Base-by-base conservation (phyloP, 2,329 filamentous ascomycete genomes). In the Passalora sequoiae region DNA sequence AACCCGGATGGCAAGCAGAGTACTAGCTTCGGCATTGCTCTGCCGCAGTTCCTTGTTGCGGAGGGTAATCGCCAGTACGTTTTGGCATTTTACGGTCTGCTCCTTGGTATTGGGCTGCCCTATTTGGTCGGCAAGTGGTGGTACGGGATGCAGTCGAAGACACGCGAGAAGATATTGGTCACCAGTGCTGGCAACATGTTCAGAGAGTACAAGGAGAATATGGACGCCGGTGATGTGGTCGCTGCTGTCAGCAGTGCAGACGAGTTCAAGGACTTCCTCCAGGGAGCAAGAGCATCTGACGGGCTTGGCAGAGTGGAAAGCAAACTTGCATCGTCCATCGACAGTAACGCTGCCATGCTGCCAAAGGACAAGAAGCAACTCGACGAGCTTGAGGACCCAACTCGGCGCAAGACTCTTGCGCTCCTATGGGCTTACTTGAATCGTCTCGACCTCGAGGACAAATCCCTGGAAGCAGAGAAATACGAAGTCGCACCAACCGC, bases 1-100 rank as follows among this genome's bases (percentile, higher is more conserved):
- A 89, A 98, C 66, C 92, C 92, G 5, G 92, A 98, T 64, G 92
- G 92, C 63, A 97, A 96, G 76, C 92, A 98, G 70, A 91, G 89
- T 65, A 92, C 89, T 69, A 96, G 89, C 69, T 97, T 98, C 61
- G 91, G 92, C 53, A 98, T 98, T 55, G 92, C 91, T 33, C 77
- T 98, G 33, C 92, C 92, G 33, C 84, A 92, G 65, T 87, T 92
- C 68, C 89, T 98, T 58, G 78, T 98, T 43, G 85, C 86, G 10
- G 88, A 96, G 55, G 91, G 89, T 43, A 94, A 92, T 65, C 91
- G 89, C 54, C 97, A 96, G 72, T 97, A 94, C 62, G 85, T 98
- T 41, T 74, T 98, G 48, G 73, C 96, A 44, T 77, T 96, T 51
- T 98, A 98, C 66, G 89, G 88, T 27, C 68, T 84, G 24, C 76